These are phyloP conservation scores for Pythium dissimile DNA, from an alignment of 352 stramenopile genomes.

Conservation along the genomic window DNA sequence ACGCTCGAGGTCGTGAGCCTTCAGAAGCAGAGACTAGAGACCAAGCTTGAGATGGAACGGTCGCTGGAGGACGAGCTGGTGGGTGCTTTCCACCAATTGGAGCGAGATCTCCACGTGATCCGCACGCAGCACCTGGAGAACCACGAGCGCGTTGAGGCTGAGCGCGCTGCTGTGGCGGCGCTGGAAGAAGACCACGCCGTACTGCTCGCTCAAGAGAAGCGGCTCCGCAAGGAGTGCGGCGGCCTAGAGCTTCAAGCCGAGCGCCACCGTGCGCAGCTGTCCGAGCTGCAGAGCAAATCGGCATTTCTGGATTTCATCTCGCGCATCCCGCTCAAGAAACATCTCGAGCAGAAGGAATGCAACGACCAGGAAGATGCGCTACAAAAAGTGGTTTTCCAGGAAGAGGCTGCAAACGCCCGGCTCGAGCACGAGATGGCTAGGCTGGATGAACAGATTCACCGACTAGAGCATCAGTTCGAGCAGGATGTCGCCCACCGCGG, in stretches of 20 bases:
- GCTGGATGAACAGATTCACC: slow-evolving; percentile 31
- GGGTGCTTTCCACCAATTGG: slow-evolving; percentile 27
- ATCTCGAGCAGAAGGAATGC: slow-evolving; percentile 62
- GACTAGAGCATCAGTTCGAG: slow-evolving; percentile 36
- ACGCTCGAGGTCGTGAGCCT: slow-evolving; percentile 2
- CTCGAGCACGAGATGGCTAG: slow-evolving; percentile 40
- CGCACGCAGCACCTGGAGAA: slow-evolving; percentile 31
- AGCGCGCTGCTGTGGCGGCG: slow-evolving; percentile 30
- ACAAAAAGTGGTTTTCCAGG: slow-evolving; percentile 21
- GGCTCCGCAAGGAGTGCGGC: slow-evolving; percentile 42
- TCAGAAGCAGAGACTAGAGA: slow-evolving; percentile 21
- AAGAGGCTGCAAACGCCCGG: slow-evolving; percentile 35
- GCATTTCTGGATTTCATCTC: slow-evolving; percentile 60
- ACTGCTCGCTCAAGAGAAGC: slow-evolving; percentile 40
- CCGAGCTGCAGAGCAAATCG: slow-evolving; percentile 46
- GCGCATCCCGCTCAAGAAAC: slow-evolving; percentile 45
- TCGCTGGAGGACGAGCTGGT: slow-evolving; percentile 38
- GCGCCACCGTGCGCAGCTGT: slow-evolving; percentile 32
- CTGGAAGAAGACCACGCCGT: slow-evolving; percentile 51
- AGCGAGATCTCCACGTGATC: slow-evolving; percentile 35
- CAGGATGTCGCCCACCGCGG: slow-evolving; percentile 29
- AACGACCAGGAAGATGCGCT: slow-evolving; percentile 45
- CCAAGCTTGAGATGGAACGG: slow-evolving; percentile 45
- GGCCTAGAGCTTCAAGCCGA: slow-evolving; percentile 34
- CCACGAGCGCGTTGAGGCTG: slow-evolving; percentile 36